Base-by-base conservation (phyloP, 345 rosid species). In the Gynandropsis gynandra region DNA sequence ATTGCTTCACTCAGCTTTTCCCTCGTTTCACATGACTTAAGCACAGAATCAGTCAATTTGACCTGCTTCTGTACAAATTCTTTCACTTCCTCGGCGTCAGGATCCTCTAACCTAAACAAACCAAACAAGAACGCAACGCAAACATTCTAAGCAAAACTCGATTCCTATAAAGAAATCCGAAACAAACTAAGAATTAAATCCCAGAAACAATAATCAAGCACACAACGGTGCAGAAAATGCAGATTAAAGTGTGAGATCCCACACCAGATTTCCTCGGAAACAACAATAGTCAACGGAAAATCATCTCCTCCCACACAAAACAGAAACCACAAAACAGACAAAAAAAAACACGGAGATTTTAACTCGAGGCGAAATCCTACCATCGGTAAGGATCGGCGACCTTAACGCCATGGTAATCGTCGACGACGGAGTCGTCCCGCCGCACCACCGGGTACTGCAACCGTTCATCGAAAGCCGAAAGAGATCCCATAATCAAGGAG, bases 351-450 rank as follows among this genome's bases (percentile, higher is more conserved):
- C n/a, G n/a, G 19, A 54, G 55, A 37, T 13, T n/a, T 42, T 7
- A 59, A 55, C 46, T 34, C 56, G 12, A 51, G 57, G 35, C 40
- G 33, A 7, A 18, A 21, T 40, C n/a, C 64, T 76, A 87, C 98
- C 98, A 87, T 52, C 96, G 77, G 54, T 84, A 87, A 69, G 96
- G 96, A 58, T 90, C 96, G 12, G 84, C 39, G 40, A 87, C 60
- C 60, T 69, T 67, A 20, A 82, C 79, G 55, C 96, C 95, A 47
- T 84, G 86, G 63, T 76, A 82, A 60, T 80, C 82, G 0, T 90
- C 96, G 12, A 84, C 76, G 12, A 84, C 72, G 40, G 89, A 72
- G 34, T 84, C 81, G 48, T 90, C 95, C 8, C 95, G 67, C 20
- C 84, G 89, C 43, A 76, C 78, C 5, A 34, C 15, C 8, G 96